phyloP scores from a whole-genome alignment of 495 filamentous ascomycete species.

The Rusavskia elegans region DNA sequence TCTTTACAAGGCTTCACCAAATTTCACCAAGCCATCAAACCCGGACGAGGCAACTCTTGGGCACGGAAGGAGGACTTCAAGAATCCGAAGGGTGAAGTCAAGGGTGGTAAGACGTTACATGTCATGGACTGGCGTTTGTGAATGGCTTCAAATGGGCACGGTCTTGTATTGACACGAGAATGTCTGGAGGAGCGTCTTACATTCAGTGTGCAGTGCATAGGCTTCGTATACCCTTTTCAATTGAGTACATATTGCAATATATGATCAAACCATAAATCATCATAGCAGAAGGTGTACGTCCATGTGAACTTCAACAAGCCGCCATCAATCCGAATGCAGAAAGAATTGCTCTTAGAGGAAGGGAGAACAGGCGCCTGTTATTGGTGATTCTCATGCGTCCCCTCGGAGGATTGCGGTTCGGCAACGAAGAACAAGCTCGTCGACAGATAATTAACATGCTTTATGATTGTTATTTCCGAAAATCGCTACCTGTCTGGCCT shows the following conservation, averaged over 20 bases:
- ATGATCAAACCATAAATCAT: background rate
- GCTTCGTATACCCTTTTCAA: too few relatives aligned
- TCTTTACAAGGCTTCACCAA: slow-evolving; percentile 10
- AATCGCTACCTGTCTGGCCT: background rate
- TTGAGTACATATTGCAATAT: too few relatives aligned
- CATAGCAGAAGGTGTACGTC: background rate
- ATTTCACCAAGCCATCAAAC: slow-evolving; percentile 6
- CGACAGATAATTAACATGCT: too few relatives aligned
- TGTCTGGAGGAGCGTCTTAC: too few relatives aligned
- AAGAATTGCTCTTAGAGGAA: background rate
- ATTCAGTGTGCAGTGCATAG: too few relatives aligned
- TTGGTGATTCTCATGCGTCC: too few relatives aligned
- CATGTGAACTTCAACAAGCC: too few relatives aligned
- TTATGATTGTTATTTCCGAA: too few relatives aligned
- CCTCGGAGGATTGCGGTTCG: too few relatives aligned
- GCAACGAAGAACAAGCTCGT: too few relatives aligned
- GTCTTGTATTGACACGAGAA: too few relatives aligned
- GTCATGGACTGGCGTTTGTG: slow-evolving; percentile 7
- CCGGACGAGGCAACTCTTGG: slow-evolving; percentile 12
- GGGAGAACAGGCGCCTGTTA: too few relatives aligned
- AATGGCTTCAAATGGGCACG: background rate
- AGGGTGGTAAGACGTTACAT: background rate
- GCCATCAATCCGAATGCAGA: background rate
- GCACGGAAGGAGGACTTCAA: background rate
- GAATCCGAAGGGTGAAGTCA: background rate